Evolutionary conservation across 2,329 filamentous ascomycete species (phyloP), one percentile per base, ranked within the genome.

Genomic region (Curvularia eragrostidis): DNA sequence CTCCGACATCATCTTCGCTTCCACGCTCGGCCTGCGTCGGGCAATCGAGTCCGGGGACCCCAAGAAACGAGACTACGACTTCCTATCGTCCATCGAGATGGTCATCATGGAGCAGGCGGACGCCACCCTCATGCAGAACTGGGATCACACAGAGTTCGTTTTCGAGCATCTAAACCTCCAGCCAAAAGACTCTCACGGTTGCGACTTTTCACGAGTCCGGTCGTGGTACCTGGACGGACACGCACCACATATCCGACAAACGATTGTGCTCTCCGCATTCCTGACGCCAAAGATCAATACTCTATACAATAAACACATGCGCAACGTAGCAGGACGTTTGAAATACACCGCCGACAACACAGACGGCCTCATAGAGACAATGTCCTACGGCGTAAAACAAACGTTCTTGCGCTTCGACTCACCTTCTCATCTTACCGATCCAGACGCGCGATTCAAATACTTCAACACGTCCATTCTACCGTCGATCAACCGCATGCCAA

Each of bases 111-210:
- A 99, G 75, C 93, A 98, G 77, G 90, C 92, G 12, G 93, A 98
- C 76, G 93, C 93, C 0, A 85, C 97, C 41, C 85, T 96, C 8
- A 97, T 97, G 93, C 95, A 99, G 76, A 98, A 97, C 75, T 98
- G 94, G 93, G 93, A 97, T 71, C 94, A 99, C 73, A 86, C 97
- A 59, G 91, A 96, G 75, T 91, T 91, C 74, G 90, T 97, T 68
- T 93, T 98, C 71, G 88, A 91, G 62, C 91, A 97, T 75, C 85
- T 99, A 61, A 99, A 99, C 75, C 83, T 90, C 21, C 91, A 96
- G 69, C 94, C 95, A 36, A 91, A 89, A 71, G 91, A 96, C 68
- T 86, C 91, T 0, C 93, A 97, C 76, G 93, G 91, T 64, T 96
- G 92, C 70, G 95, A 99, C 80, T 97, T 98, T 75, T 91, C 89